phyloP scores from a whole-genome alignment of 805 yeast species.

The Wickerhamomyces xylosicus region DNA sequence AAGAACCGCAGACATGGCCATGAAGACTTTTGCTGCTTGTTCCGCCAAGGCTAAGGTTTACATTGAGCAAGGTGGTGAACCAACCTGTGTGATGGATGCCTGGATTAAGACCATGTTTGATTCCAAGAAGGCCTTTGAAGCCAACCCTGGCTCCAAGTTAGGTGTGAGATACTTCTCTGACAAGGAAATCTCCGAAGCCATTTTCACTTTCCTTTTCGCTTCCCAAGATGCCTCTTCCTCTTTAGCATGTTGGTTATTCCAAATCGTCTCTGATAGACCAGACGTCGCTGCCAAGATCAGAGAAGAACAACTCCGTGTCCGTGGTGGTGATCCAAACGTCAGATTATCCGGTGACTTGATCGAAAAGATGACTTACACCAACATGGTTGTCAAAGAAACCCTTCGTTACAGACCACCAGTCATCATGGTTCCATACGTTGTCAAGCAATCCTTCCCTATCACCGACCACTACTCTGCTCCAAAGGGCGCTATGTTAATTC shows the following conservation, averaged over 20 bases:
- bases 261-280: conserved; percentile 90
- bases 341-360: conserved; percentile 64
- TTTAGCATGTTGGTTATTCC: conserved; percentile 97
- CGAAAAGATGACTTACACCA: conserved; percentile 80
- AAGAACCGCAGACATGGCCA: conserved; percentile 84
- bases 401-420: conserved; percentile 97
- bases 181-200: conserved; percentile 90
- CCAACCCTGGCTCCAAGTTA: conserved; percentile 42
- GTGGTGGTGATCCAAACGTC: conserved; percentile 61
- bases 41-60: conserved; percentile 80
- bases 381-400: conserved; percentile 84
- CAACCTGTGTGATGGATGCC: conserved; percentile 88
- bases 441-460: conserved; percentile 77
- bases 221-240: conserved; percentile 98
- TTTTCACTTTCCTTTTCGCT: conserved; percentile 94
- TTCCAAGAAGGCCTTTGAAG: conserved; percentile 40
- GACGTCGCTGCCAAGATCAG: conserved; percentile 80
- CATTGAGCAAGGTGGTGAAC: conserved; percentile 66
- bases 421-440: conserved; percentile 94
- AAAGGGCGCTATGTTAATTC: conserved; percentile 94
- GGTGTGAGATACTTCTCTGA: conserved; percentile 76
- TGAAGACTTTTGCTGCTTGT: conserved; percentile 83
- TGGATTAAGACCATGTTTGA: conserved; percentile 85
- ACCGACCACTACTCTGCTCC: conserved; percentile 83
- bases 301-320: conserved; percentile 80